These are phyloP conservation scores for Biscogniauxia sp. DNA, from an alignment of 2,329 filamentous ascomycete genomes.

Conservation along the genomic window DNA sequence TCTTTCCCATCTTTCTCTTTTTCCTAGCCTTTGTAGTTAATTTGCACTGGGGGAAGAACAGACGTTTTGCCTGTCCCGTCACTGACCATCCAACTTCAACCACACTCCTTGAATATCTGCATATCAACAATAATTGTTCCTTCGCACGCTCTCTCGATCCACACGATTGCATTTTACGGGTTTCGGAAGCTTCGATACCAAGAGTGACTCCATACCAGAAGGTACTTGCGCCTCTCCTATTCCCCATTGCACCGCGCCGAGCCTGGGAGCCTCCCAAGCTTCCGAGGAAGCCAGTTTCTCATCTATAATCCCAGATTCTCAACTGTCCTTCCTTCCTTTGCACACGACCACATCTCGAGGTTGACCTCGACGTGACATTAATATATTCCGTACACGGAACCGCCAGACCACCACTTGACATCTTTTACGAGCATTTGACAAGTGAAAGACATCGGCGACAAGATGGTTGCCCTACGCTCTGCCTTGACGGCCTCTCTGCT, in stretches of 20 bases:
- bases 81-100: constrained; percentile 21
- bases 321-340: background rate
- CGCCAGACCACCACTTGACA: background rate
- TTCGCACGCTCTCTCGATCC: constrained; percentile 12
- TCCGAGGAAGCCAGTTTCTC: background rate
- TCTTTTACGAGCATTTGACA: background rate
- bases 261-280: no score
- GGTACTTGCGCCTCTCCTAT: background rate
- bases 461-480: constrained; percentile 31
- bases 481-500: constrained; percentile 29
- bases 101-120: constrained; percentile 24
- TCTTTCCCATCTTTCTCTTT: constrained; percentile 10
- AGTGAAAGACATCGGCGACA: constrained; percentile 11
- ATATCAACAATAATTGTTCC: constrained; percentile 8
- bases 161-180: constrained; percentile 4
- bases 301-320: background rate
- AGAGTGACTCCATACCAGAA: background rate
- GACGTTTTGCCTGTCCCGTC: constrained; percentile 13
- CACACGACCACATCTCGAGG: background rate
- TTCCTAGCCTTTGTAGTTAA: constrained; percentile 20
- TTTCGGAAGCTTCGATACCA: constrained; percentile 4
- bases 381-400: background rate
- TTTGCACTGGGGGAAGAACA: constrained; percentile 18
- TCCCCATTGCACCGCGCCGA: background rate
- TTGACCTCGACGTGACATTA: background rate